Evolutionary conservation across 495 filamentous ascomycete species (phyloP), one percentile per base, ranked within the genome.

Genomic region (Glonium stellatum): DNA sequence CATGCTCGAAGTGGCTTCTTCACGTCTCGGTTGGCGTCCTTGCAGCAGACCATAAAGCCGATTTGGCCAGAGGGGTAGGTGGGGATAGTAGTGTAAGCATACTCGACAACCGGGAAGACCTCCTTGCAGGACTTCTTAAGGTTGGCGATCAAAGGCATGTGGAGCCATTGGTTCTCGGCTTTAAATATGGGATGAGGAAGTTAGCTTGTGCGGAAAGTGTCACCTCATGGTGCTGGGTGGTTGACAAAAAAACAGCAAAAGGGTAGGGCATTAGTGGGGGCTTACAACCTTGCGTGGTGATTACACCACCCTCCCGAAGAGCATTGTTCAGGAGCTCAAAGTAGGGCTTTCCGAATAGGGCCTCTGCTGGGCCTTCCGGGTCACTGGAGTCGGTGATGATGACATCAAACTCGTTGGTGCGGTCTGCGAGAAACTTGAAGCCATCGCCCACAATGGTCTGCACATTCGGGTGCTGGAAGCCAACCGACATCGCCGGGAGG

Each of bases 151-250:
- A 97, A 82, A 55, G 85, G 78, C 55, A 97, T 83, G 78, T 99
- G 95, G 56, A 97, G 87, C 93, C 92, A 97, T 80, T 95, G 92
- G 84, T 96, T 99, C 80, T 99, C 95, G 63, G 90, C 93, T 97
- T 71, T 70, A 65, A 27, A 25, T 47, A 47, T 25, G 25, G 49
- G 36, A 48, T 53, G 48, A 59, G 59, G 12, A 41, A 59, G 73
- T 76, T 71, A 76, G 73, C 55, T 56, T 31, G 49, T 39, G 52
- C 10, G 22, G 34, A 8, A 49, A 18, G 21, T 18, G 23, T 58
- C 55, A 58, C 57, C 53, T 15, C 21, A 42, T n/a, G 49, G 47
- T 23, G 46, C 41, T 55, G 49, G 49, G 27, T 37, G 35, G 36
- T 4, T 50, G 21, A 15, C 19, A 23, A 5, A 47, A 57, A 41